Conservation (phyloP, 306 rosid species). For the Inga oerstediana region DNA sequence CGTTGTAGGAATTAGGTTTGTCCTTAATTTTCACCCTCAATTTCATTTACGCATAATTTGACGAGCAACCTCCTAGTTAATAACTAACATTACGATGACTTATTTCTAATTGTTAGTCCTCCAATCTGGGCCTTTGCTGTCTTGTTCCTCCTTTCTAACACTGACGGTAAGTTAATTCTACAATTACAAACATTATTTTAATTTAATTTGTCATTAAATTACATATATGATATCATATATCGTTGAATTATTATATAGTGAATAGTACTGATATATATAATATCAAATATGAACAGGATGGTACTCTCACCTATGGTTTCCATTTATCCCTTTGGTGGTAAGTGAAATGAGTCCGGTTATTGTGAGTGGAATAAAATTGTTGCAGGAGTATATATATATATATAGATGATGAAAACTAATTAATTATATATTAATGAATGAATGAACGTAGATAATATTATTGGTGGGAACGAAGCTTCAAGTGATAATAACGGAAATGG, state of each 20-base stretch:
- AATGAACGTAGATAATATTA: constrained; percentile 52
- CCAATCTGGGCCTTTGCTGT: constrained; percentile 69
- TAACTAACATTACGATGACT: neutral
- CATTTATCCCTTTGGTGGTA: constrained; percentile 83
- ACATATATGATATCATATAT: too few relatives aligned
- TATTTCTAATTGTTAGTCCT: constrained; percentile 45
- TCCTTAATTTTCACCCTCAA: neutral
- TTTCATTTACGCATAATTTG: neutral
- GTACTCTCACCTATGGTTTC: constrained; percentile 81
- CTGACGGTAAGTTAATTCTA: constrained; percentile 48
- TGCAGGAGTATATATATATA: neutral
- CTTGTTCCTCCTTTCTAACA: constrained; percentile 59
- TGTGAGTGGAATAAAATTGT: neutral
- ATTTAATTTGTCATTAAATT: neutral
- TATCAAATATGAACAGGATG: constrained; percentile 52
- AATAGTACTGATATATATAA: neutral
- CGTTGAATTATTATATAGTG: neutral
- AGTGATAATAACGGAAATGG: constrained; percentile 92
- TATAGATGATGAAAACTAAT: neutral
- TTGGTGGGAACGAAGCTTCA: constrained; percentile 88
- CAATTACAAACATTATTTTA: neutral
- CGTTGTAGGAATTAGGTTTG: constrained; percentile 86
- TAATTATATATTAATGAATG: too few relatives aligned
- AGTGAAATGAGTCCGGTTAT: constrained; percentile 30
- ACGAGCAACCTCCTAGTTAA: neutral